A percentile compares a stretch with the other conserved stretches of the same genome.
Evolutionary conservation across 192 early-diverging fungal genomes (phyloP).

Genomic region (Backusella australiensis): DNA sequence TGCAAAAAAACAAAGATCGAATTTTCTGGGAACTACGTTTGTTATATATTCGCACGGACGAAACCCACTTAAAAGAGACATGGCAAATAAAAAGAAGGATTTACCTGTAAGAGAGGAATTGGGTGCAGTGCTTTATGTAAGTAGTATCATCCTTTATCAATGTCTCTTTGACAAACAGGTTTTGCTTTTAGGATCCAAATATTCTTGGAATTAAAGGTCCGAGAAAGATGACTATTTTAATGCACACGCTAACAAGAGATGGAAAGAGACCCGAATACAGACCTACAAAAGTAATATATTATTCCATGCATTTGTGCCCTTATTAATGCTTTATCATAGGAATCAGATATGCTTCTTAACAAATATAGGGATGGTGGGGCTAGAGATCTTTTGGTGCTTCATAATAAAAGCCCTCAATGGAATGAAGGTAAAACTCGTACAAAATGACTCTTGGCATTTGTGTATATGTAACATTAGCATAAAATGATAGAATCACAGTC

Average conservation of each 20-base stretch:
- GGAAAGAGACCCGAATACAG: constrained; percentile 53
- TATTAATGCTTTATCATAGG: constrained; percentile 29
- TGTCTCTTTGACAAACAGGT: neutral
- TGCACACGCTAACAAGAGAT: constrained; percentile 64
- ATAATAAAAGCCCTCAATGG: constrained; percentile 95
- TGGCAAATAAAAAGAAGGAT: constrained; percentile 23
- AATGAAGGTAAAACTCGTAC: constrained; percentile 60
- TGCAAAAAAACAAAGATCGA: constrained; percentile 53
- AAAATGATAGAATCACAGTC: constrained; percentile 69
- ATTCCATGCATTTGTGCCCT: too few relatives aligned
- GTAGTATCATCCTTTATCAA: neutral
- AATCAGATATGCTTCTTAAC: constrained; percentile 61
- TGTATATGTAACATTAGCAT: neutral
- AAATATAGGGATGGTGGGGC: constrained; percentile 55
- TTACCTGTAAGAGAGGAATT: constrained; percentile 64
- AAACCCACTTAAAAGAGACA: constrained; percentile 34
- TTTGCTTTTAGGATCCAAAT: constrained; percentile 66
- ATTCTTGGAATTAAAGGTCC: constrained; percentile 90
- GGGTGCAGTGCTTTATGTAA: constrained; percentile 76
- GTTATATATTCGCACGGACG: constrained; percentile 63
- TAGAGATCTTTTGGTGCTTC: constrained; percentile 66
- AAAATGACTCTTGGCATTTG: neutral
- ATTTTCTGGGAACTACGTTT: constrained; percentile 86
- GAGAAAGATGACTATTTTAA: constrained; percentile 84
- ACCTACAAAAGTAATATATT: constrained; percentile 46